phyloP scores from a whole-genome alignment of 2,329 filamentous ascomycete genomes.

The Fusarium tanahbumbuense region DNA sequence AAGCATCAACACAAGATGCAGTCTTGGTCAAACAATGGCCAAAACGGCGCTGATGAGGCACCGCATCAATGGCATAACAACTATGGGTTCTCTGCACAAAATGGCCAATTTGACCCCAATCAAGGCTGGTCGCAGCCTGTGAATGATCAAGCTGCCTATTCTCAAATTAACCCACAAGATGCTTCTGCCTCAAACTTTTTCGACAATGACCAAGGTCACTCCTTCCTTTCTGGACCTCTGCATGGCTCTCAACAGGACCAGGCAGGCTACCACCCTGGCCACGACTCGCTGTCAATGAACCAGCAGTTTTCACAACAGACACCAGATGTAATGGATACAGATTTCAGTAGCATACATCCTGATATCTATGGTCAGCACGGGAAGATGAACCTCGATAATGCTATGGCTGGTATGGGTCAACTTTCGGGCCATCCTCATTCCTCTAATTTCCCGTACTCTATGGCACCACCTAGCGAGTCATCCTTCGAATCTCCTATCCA shows the following conservation, averaged over 20 bases:
- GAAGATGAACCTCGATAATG: slow-evolving; percentile 48
- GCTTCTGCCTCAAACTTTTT: slow-evolving; percentile 51
- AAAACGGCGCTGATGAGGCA: slow-evolving; percentile 52
- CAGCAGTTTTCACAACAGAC: slow-evolving; percentile 51
- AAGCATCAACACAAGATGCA: slow-evolving; percentile 51
- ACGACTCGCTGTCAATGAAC: slow-evolving; percentile 49
- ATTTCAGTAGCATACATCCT: slow-evolving; percentile 53
- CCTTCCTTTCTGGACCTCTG: slow-evolving; percentile 49
- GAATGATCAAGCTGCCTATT: slow-evolving; percentile 49
- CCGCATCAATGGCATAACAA: slow-evolving; percentile 52
- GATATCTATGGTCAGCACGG: slow-evolving; percentile 53
- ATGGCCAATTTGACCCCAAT: slow-evolving; percentile 54
- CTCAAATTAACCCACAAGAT: slow-evolving; percentile 50
- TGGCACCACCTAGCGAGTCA: slow-evolving; percentile 49
- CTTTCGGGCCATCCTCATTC: slow-evolving; percentile 49
- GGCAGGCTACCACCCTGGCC: slow-evolving; percentile 48
- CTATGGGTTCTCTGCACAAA: slow-evolving; percentile 50
- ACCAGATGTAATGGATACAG: slow-evolving; percentile 53
- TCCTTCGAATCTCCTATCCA: slow-evolving; percentile 49
- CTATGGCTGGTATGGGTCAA: slow-evolving; percentile 49
- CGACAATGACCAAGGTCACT: slow-evolving; percentile 49
- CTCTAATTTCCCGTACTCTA: slow-evolving; percentile 52
- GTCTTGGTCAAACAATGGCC: slow-evolving; percentile 54
- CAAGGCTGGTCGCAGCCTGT: slow-evolving; percentile 55
- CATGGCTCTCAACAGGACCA: slow-evolving; percentile 48